Base-by-base conservation (phyloP, 164 flowering plant genomes). In the Aristolochia fimbriata region DNA sequence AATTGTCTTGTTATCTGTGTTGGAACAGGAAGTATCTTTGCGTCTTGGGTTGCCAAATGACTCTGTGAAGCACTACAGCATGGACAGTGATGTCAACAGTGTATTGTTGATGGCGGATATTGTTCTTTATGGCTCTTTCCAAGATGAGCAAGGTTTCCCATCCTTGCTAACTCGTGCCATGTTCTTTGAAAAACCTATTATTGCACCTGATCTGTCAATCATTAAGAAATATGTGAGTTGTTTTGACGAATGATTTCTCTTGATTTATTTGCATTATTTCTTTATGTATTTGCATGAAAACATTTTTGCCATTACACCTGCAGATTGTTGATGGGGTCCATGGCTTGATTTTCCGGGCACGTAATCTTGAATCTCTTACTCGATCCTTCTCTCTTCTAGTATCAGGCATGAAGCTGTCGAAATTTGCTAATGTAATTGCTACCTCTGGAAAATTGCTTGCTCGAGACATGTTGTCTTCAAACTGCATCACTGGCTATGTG, bases 71-170 rank as follows among this genome's bases (percentile, higher is more conserved):
- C 97, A 83, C 67, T 85, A 79, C 76, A 91, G 97, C 47, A 60
- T 85, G 63, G 73, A 81, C 68, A 68, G 62, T 62, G 95, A 88
- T 77, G 87, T 81, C 31, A 75, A 88, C 64, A 68, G 84, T 62
- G 62, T 87, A 47, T 66, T 91, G 47, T 57, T 83, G 54, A 87
- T 85, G 90, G 81, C 97, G 55, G 97, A 94, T 65, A 76, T 88
- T 70, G 85, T 86, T 70, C 78, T 94, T 7, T 91, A 91, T 77
- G 91, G 79, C 30, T 87, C 99, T 60, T 78, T 86, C 65, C 93
- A 85, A 75, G 80, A 83, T 59, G 93, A 81, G 59, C 96, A 87
- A 68, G 91, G 85, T 49, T 88, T 94, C 70, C 96, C 99, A 66
- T 75, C 96, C 50, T 72, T 94, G 49, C 76, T 94, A 60, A 70